Base-by-base conservation (phyloP, 164 flowering plant species). In the Vitis riparia region DNA sequence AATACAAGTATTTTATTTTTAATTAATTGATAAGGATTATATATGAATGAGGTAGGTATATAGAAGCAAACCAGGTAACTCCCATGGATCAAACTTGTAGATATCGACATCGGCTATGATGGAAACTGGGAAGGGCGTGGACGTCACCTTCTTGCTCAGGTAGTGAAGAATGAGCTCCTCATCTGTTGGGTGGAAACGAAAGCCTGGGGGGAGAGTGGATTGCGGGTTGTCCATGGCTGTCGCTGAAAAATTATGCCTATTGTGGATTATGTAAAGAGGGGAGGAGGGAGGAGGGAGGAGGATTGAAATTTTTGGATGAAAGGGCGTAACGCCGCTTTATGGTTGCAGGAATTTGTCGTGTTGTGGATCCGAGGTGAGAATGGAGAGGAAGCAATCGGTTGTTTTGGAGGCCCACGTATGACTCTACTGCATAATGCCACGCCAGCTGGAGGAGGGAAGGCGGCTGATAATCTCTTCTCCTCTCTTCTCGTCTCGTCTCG, bases 131-230 rank as follows among this genome's bases (percentile, higher is more conserved):
- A 81, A 76, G 9, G 78, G 83, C 8, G 63, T 48, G 15, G 84
- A 77, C 0, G 79, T 32, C 0, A 73, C 76, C 69, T 76, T 82
- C 69, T 75, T 78, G 19, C 63, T 75, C 0, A 85, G 78, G 75
- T 85, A 85, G 64, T 85, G 84, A 32, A 79, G 80, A 55, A 87
- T 76, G 17, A 87, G 83, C 55, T 87, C 91, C 70, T 87, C 91
- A 69, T 87, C 91, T 7, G 88, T 87, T 4, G 91, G 91, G 71
- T 85, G 83, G 73, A 87, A 87, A 52, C 91, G 75, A 71, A 80
- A 87, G 5, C 91, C 91, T 11, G 89, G 83, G 11, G 85, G 83
- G 57, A 82, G 58, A 51, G 6, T 15, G 9, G 80, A 67, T 70
- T 70, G 68, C 8, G 65, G 71, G 23, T 73, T 56, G 23, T 67